These are phyloP conservation scores for Tarenaya hassleriana DNA, from an alignment of 345 rosid genomes.

Conservation along the genomic window DNA sequence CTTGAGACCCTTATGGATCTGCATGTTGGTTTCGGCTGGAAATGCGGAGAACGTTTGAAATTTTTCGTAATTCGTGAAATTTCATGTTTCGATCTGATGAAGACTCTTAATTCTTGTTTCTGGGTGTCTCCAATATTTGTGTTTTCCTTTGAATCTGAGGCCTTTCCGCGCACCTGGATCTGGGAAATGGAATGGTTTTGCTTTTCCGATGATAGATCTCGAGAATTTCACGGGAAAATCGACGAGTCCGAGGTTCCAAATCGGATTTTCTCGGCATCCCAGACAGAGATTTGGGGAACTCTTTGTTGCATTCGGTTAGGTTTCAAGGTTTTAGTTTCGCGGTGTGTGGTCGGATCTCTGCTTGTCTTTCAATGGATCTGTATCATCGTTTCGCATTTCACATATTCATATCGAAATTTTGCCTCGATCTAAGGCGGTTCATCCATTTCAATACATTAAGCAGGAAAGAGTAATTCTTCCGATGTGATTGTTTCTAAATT, in stretches of 20 bases:
- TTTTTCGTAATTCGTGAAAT: too few relatives aligned
- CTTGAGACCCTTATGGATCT: conserved; percentile 33
- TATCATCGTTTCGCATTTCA: not conserved
- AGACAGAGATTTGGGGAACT: not conserved
- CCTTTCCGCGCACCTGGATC: conserved; percentile 17
- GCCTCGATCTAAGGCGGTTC: not conserved
- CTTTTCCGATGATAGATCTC: not conserved
- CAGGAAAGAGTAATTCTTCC: not conserved
- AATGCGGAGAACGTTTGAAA: conserved; percentile 14
- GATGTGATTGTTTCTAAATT: not conserved
- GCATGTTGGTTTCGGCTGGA: conserved; percentile 19
- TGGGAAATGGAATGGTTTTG: conserved; percentile 20
- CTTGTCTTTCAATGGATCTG: conserved; percentile 11
- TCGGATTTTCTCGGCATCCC: not conserved
- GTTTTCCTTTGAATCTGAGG: conserved; percentile 13
- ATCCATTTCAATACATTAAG: too few relatives aligned
- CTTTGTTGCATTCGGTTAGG: not conserved
- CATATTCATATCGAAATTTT: not conserved
- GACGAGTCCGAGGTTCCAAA: conserved; percentile 5
- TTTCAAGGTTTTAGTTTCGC: not conserved
- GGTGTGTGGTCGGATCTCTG: not conserved
- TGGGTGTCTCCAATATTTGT: not conserved
- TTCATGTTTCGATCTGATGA: not conserved
- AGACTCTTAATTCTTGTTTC: conserved; percentile 1
- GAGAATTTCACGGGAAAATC: conserved; percentile 6